Evolutionary conservation across 1,284 basidiomycete genomes (phyloP), one percentile per base, ranked within the genome.

Genomic region (Trametes pubescens): DNA sequence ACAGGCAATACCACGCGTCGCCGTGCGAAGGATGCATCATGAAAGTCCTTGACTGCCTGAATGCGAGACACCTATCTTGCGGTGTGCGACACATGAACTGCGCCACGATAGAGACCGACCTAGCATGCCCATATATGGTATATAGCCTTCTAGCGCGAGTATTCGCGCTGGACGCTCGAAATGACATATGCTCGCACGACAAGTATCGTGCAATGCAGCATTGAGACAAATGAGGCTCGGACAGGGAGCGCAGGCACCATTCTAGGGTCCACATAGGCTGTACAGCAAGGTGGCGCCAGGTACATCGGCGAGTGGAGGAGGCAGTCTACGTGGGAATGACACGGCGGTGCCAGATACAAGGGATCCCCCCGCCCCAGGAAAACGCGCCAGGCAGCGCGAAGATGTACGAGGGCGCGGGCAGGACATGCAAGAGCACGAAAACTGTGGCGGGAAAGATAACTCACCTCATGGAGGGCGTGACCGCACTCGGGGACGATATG

Each of bases 401-500:
- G 24, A 2, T 8, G 26, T 29, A 32, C 14, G 16, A 8, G 8
- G 2, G 11, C 47, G 18, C 16, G 47, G 1, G 4, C 5, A 44
- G 11, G 18, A 29, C 43, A 18, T 14, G 48, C 18, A n/a, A 44
- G 37, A 37, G 11, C n/a, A 21, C 11, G 37, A 43, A 32, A 21
- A 34, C 43, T 38, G 46, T 16, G 32, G 55, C 57, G 43, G 57
- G 34, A 52, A 55, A 34, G 52, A 59, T 29, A 54, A 48, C 87
- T 74, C 68, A 94, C 94, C 81, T 98, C 92, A 79, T 98, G 97
- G 26, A 99, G 86, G 11, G 94, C 92, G 80, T 99, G 97, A n/a
- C 97, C 96, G 72, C 97, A 99, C 73, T 95, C 91, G 34, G 97
- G 97, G 29, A 98, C 91, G 62, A 99, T 92, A 74, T 98, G 96